A percentile compares a stretch with the other conserved stretches of the same genome.
Evolutionary conservation across 1,284 basidiomycete species (phyloP).

Genomic region (Mrakiaceae sp.): DNA sequence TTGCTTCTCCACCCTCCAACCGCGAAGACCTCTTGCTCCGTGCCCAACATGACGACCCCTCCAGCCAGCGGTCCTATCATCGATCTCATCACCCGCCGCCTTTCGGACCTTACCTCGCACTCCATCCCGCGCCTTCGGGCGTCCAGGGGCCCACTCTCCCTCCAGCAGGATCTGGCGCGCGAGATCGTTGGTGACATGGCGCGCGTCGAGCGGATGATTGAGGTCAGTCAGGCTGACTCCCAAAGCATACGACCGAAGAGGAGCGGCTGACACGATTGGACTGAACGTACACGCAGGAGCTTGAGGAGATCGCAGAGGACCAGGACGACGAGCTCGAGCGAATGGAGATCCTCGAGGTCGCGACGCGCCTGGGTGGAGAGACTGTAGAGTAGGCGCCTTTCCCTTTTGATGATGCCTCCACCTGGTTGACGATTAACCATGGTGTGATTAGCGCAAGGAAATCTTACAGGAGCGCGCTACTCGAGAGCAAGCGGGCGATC

Average conservation of each 20-base stretch:
- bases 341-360: conserved; percentile 43
- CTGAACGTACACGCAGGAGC: conserved; percentile 36
- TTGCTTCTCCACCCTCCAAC: too few relatives aligned
- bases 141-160: conserved; percentile 52
- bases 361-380: conserved; percentile 40
- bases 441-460: too few relatives aligned
- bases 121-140: conserved; percentile 60
- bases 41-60: neutral
- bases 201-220: conserved; percentile 48
- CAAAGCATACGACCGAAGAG: neutral
- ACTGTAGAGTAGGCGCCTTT: conserved; percentile 40
- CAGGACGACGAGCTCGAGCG: conserved; percentile 47
- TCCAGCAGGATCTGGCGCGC: conserved; percentile 59
- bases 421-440: too few relatives aligned
- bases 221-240: conserved; percentile 42
- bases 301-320: conserved; percentile 56
- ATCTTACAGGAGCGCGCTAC: conserved; percentile 44
- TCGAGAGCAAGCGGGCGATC: conserved; percentile 57
- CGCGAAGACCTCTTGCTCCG: too few relatives aligned
- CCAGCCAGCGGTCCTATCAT: neutral
- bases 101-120: conserved; percentile 52
- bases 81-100: conserved; percentile 42
- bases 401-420: too few relatives aligned
- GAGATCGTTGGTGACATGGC: conserved; percentile 67
- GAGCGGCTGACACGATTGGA: neutral